These are phyloP conservation scores for Dalbergia cultrata DNA, from an alignment of 306 rosid genomes.

Conservation along the genomic window DNA sequence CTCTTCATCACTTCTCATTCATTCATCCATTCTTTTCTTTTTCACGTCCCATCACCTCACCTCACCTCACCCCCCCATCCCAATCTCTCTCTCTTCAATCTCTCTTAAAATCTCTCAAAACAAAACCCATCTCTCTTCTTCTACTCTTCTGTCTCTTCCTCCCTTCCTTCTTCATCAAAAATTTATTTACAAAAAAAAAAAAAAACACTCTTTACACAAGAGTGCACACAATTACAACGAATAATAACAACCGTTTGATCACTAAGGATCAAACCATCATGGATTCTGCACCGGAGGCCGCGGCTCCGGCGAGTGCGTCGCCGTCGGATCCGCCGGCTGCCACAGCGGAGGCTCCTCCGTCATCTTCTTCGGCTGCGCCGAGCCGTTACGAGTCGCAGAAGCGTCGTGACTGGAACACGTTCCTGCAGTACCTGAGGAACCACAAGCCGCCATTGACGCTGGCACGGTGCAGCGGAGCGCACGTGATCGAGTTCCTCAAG, in stretches of 20 bases:
- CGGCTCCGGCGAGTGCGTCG: background rate
- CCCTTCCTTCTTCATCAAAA: background rate
- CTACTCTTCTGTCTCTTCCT: background rate
- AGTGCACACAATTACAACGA: background rate
- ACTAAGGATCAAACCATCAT: slow-evolving; percentile 42
- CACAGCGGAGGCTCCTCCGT: slow-evolving; percentile 45
- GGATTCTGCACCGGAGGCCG: slow-evolving; percentile 69
- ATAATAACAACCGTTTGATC: background rate
- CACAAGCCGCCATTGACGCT: slow-evolving; percentile 95
- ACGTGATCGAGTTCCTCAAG: slow-evolving; percentile 92
- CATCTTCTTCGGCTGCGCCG: slow-evolving; percentile 50
- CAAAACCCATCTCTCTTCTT: background rate
- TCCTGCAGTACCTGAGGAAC: slow-evolving; percentile 81
- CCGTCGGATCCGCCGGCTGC: slow-evolving; percentile 21
- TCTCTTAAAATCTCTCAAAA: background rate
- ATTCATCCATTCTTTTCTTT: slow-evolving; percentile 53
- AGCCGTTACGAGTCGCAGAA: slow-evolving; percentile 98
- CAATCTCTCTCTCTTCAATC: slow-evolving; percentile 18
- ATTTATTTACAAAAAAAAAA: too few relatives aligned
- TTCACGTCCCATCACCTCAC: slow-evolving; percentile 72
- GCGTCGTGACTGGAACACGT: slow-evolving; percentile 97
- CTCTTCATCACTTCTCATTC: slow-evolving; percentile 44
- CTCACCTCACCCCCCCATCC: slow-evolving; percentile 10
- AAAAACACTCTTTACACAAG: background rate
- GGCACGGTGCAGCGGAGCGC: slow-evolving; percentile 96